Evolutionary conservation across 192 early-diverging fungal species (phyloP), one percentile per base, ranked within the genome.

Genomic region (Backusella parvicylindrica): DNA sequence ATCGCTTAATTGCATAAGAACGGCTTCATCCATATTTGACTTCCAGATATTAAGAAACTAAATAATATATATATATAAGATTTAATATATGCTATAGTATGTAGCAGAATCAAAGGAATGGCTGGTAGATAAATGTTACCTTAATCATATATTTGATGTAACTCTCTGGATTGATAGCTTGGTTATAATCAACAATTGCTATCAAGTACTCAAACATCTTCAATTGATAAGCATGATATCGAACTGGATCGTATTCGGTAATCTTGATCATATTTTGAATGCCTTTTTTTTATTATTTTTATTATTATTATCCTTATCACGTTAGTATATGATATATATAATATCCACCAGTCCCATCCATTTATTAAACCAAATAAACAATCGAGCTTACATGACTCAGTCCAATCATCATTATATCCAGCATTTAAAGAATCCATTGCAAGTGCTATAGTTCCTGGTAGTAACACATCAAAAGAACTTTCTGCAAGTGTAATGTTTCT

Each of bases 361-460:
- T 26, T 36, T 40, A 31, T 2, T 0, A 56, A 30, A 76, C 31
- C 16, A 8, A 38, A 56, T n/a, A n/a, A n/a, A n/a, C 3, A 73
- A 68, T 41, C 7, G 18, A 49, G 30, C 64, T 41, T 69, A 86
- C 89, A 83, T 82, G 85, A 84, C 18, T 67, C 71, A 8, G 79
- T 68, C 84, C 85, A 85, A 11, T 66, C 60, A 7, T 75, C 43
- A 77, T 83, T 83, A 37, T 71, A 67, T 64, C 56, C 72, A 30
- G 72, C 37, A 23, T 68, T 49, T 16, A 74, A 82, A 26, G 84
- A 75, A 32, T 60, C 64, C 2, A 49, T 53, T 12, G 85, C 65
- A 32, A 88, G 49, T 3, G 81, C 64, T n/a, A 90, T 72, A 12
- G 76, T 74, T 70, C 64, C 64, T 5, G 71, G 49, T 18, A 75